Conservation (phyloP, 2,329 filamentous ascomycete genomes). For the Aspergillus sergii region DNA sequence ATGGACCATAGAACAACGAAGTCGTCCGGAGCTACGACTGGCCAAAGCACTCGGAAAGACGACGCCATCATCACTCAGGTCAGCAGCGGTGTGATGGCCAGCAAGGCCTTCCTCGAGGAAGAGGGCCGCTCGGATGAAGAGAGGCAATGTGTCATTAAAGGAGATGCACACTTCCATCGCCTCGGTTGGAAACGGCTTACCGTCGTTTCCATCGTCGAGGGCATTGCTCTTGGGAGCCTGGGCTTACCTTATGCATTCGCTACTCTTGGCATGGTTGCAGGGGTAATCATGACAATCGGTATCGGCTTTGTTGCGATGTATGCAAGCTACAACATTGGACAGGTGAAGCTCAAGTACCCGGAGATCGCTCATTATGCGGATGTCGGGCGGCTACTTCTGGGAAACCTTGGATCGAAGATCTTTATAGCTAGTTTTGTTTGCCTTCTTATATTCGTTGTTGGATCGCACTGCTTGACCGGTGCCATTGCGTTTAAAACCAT, state of each 20-base stretch:
- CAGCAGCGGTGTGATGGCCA: neutral
- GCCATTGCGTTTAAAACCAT: constrained; percentile 50
- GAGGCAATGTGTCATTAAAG: neutral
- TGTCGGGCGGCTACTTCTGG: constrained; percentile 46
- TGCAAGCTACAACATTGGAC: constrained; percentile 44
- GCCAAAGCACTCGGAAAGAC: neutral
- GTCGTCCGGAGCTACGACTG: neutral
- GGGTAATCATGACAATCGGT: constrained; percentile 46
- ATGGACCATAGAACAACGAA: neutral
- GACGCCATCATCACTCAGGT: neutral
- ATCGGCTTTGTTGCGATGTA: constrained; percentile 43
- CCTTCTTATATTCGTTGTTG: constrained; percentile 45
- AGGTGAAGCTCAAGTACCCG: constrained; percentile 39
- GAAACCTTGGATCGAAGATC: constrained; percentile 41
- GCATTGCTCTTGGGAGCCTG: constrained; percentile 51
- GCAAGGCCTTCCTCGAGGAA: neutral
- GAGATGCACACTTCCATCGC: constrained; percentile 18
- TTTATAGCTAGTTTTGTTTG: constrained; percentile 45
- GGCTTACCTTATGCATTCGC: constrained; percentile 49
- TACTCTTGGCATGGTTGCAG: constrained; percentile 48
- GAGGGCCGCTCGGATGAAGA: neutral
- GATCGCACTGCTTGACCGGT: constrained; percentile 49
- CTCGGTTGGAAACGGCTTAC: constrained; percentile 55
- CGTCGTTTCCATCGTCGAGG: constrained; percentile 52
- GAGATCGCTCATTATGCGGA: constrained; percentile 48